phyloP scores from a whole-genome alignment of 495 filamentous ascomycete species.

The Trypethelium eluteriae region DNA sequence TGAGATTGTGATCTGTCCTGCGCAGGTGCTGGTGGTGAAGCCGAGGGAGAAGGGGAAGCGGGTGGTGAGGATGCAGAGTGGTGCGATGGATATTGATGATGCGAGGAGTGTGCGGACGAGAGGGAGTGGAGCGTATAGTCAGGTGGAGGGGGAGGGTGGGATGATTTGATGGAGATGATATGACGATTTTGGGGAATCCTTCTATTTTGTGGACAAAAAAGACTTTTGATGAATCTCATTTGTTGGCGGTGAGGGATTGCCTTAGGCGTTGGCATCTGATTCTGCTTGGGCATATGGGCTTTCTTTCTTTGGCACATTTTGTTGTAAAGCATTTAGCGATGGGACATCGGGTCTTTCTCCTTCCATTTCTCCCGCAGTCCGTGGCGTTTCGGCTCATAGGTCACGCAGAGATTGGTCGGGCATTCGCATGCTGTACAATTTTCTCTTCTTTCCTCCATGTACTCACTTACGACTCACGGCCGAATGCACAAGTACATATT shows the following conservation, averaged over 20 bases:
- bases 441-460: neutral
- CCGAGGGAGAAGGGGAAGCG: conserved; percentile 33
- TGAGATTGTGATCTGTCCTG: conserved; percentile 86
- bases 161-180: neutral
- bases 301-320: too few species aligned
- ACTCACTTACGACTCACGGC: conserved; percentile 6
- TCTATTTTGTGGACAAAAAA: neutral
- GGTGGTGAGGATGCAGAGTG: conserved; percentile 38
- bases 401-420: neutral
- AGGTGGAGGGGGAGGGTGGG: conserved; percentile 7
- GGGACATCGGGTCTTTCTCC: neutral
- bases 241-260: too few species aligned
- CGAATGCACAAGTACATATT: neutral
- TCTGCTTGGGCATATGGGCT: too few species aligned
- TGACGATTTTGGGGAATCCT: too few species aligned
- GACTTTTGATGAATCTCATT: too few species aligned
- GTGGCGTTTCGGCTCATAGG: neutral
- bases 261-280: too few species aligned
- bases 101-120: conserved; percentile 28
- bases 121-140: conserved; percentile 20
- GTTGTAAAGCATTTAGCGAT: too few species aligned
- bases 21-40: conserved; percentile 72
- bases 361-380: neutral
- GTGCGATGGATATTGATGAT: conserved; percentile 38
- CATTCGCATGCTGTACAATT: neutral